Base-by-base conservation (phyloP, 1,284 basidiomycete species). In the Tausonia pullulans region DNA sequence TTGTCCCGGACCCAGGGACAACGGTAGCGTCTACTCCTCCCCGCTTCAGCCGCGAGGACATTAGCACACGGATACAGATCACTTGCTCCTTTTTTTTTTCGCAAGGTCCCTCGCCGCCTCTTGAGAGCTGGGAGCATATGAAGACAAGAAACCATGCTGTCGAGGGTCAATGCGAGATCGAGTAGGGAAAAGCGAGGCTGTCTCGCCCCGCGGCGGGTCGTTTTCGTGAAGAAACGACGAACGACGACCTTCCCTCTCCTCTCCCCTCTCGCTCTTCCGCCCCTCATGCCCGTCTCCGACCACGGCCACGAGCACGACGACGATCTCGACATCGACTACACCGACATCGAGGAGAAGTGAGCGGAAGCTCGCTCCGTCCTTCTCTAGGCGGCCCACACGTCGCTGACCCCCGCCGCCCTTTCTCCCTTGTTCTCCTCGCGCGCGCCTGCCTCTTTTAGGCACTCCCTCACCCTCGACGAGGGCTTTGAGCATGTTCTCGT, bases 281-380 rank as follows among this genome's bases (percentile, higher is more conserved):
- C 56, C 61, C 55, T 11, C 16, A 65, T 65, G 63, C 48, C 63
- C 27, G 49, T 58, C 53, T 61, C 63, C n/a, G 63, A 65, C 41
- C 63, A 62, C 61, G 61, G 50, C 49, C 41, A 61, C 63, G 60
- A 61, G 44, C 57, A 55, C 63, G 75, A 77, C 53, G 79, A 79
- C 64, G 83, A 85, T 68, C 86, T 88, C 64, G 87, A 84, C 65
- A 90, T 96, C 70, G 90, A 98, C 76, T 98, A 87, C 75, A 84
- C 87, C 63, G 94, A 98, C 74, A 96, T 98, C 70, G 94, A 98
- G 74, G 83, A 83, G 78, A 90, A 90, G 90, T 95, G 69, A 67
- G 83, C 27, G 27, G 27, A 27, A 27, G 27, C 27, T 77, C 7
- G 39, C 10, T 27, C 14, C 9, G 50, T 43, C 39, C 5, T 4